A percentile compares a stretch with the other conserved stretches of the same genome.
Conservation (phyloP, 1,139 yeast genomes). For the Pichia kudriavzevii region DNA sequence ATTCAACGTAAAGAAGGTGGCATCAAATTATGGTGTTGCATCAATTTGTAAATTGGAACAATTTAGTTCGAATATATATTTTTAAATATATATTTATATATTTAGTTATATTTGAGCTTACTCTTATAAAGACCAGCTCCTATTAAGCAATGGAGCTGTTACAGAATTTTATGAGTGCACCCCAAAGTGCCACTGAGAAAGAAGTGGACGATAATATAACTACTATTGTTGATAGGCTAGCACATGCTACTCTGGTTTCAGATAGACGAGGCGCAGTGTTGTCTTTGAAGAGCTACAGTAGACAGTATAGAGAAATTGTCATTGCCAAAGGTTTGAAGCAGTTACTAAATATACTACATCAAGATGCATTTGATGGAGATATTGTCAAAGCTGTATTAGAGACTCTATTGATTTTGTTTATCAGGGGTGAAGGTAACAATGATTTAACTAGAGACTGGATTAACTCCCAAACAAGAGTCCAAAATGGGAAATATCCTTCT, state of each 20-base stretch:
- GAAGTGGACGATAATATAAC: conserved; percentile 81
- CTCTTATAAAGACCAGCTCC: background rate
- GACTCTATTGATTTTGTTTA: conserved; percentile 73
- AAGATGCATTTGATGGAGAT: conserved; percentile 61
- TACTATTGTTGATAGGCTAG: conserved; percentile 78
- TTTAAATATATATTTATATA: no score
- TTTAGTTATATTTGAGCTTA: background rate
- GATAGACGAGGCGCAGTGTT: conserved; percentile 90
- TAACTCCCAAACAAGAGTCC: conserved; percentile 67
- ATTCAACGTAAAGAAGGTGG: no score
- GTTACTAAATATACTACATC: conserved; percentile 52
- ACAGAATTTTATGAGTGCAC: conserved; percentile 27
- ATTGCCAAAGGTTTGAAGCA: conserved; percentile 84
- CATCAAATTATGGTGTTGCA: no score
- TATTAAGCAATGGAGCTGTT: conserved; percentile 24
- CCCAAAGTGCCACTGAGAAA: conserved; percentile 32
- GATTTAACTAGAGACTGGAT: conserved; percentile 63
- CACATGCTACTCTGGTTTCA: conserved; percentile 72
- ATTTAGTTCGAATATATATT: no score
- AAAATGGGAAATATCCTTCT: conserved; percentile 76
- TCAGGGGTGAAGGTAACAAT: conserved; percentile 44
- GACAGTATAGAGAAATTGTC: conserved; percentile 85
- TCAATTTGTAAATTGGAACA: no score
- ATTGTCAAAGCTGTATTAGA: conserved; percentile 81
- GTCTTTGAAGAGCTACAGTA: conserved; percentile 80